phyloP scores from a whole-genome alignment of 75 land plant genomes.

The Ceratopteris richardii region DNA sequence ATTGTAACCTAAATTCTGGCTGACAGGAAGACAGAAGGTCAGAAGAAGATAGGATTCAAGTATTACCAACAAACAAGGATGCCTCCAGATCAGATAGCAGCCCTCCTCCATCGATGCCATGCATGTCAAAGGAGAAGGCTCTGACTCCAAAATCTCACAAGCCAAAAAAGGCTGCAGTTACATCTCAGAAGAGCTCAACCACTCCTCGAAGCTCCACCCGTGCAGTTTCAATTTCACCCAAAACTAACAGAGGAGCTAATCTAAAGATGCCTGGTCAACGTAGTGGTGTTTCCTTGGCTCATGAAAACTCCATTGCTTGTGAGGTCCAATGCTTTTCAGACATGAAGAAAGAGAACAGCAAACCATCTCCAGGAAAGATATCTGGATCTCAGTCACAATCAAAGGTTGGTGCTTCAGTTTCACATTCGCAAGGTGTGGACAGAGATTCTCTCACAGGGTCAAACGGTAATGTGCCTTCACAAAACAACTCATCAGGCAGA shows the following conservation, averaged over 20 bases:
- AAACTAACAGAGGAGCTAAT: background rate
- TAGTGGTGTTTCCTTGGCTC: background rate
- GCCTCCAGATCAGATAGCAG: constrained; percentile 43
- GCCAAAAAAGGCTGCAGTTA: background rate
- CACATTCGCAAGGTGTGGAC: background rate
- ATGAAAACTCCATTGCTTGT: constrained; percentile 56
- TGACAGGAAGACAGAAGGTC: constrained; percentile 38
- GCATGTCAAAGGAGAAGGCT: constrained; percentile 8
- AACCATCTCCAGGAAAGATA: constrained; percentile 10
- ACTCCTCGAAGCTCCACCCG: background rate
- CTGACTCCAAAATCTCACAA: constrained; percentile 1
- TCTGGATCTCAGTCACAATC: constrained; percentile 1
- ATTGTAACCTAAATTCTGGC: too few relatives aligned
- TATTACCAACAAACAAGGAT: constrained; percentile 64
- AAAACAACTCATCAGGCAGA: background rate
- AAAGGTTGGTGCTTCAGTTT: background rate
- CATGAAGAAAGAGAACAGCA: constrained; percentile 23
- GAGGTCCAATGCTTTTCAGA: constrained; percentile 52
- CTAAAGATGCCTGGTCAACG: background rate
- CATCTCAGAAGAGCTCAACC: constrained; percentile 2
- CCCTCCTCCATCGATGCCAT: constrained; percentile 19
- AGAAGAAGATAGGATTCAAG: constrained; percentile 59
- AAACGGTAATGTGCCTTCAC: constrained; percentile 2
- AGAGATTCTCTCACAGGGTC: constrained; percentile 1
- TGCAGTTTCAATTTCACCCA: background rate